Evolutionary conservation across 805 yeast genomes (phyloP), one percentile per base, ranked within the genome.

Genomic region (Lipomyces starkeyi): DNA sequence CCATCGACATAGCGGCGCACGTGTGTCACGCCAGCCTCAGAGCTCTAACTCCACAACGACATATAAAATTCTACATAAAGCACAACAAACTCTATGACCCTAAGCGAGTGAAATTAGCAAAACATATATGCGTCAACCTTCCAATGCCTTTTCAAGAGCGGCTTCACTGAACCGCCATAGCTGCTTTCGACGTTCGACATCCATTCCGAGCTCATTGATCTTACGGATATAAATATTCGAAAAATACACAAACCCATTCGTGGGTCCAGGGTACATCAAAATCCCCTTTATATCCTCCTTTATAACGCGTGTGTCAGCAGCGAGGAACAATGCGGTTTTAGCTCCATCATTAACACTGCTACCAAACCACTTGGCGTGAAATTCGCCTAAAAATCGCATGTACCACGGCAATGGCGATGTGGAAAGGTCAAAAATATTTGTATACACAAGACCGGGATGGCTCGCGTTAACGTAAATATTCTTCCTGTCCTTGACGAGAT

Each of bases 401-500:
- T 52, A 64, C 17, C 17, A 17, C 14, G 70, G 70, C 29, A 69
- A n/a, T 2, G 72, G 72, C 7, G 69, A 61, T 1, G 58, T 43
- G 22, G 66, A 59, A 3, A 63, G 58, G 22, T 64, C 63, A 40
- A 64, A 67, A 52, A 70, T 65, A n/a, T 58, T 47, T 17, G 73
- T 70, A 17, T 54, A 58, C 13, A 67, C 65, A 14, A 65, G 62
- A 37, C 73, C 73, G 14, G 73, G 73, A 37, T 70, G 72, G 57
- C 62, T 47, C 17, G 71, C 71, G 47, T 70, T 70, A 22, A 70
- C 69, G 60, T 70, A 67, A 20, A 70, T 54, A 52, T 70, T 70
- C 40, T 25, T 14, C 22, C 17, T 13, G 13, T 59, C 65, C 25
- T 29, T 59, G 29, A 65, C 52, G 14, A 58, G 64, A 13, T 58